Evolutionary conservation across 108 stramenopile genomes (phyloP), one percentile per base, ranked within the genome.

Genomic region (Seminavis robusta): DNA sequence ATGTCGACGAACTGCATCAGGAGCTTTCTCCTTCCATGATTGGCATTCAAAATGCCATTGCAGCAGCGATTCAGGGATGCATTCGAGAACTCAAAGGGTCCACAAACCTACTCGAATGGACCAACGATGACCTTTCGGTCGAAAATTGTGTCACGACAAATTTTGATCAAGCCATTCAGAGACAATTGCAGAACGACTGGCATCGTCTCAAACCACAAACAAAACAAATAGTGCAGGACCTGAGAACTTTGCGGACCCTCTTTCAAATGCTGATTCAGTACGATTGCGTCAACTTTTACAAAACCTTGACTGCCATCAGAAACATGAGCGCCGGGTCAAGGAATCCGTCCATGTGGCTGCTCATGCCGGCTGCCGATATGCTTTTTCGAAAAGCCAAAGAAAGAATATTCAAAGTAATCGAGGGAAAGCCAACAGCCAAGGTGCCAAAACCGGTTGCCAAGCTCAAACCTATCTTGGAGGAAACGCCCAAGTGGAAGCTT

Each of bases 141-240:
- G 95, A 98, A 61, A 90, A 92, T 56, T 91, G 92, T 49, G 80
- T 96, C 26, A 88, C 94, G 21, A 57, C 80, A 1, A 74, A 83
- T 37, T 98, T 97, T 78, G 94, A 97, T 59, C 64, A 63, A 33
- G 56, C 80, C 26, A 56, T 98, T 45, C 67, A 85, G 28, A 61
- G 88, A 17, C 97, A 97, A 71, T 76, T 99, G 40, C 96, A 97
- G 47, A 88, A 90, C 7, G 94, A 97, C 40, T 99, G 97, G 97
- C 96, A 99, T 61, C 85, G 84, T 48, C 78, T 98, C 3, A 39
- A 65, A 26, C 81, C 78, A 16, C 58, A 82, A 50, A 88, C 88
- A 1, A 96, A 94, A 47, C 95, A 97, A 72, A 68, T 95, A 0
- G 81, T 98, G 27, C 62, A 63, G 37, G 98, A 99, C 61, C 56